Conservation (phyloP, 148 eudicot species). For the Chenopodium formosanum region DNA sequence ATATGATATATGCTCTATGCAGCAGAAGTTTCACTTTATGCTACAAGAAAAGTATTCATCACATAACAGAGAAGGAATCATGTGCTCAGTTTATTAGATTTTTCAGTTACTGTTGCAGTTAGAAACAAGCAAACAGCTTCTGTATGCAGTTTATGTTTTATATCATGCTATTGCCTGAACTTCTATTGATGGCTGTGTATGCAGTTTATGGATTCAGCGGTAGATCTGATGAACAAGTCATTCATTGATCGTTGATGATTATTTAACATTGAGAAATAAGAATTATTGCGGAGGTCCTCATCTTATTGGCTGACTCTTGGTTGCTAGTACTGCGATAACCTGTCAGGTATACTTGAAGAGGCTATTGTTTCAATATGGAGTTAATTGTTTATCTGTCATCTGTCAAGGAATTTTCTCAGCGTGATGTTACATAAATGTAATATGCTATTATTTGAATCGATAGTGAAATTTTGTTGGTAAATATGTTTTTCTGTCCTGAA, state of each 20-base stretch:
- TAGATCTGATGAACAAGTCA: constrained; percentile 75
- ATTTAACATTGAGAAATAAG: neutral
- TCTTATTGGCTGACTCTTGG: constrained; percentile 9
- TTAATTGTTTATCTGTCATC: neutral
- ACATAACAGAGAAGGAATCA: neutral
- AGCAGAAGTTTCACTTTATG: neutral
- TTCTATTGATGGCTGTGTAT: neutral
- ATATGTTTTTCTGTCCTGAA: neutral
- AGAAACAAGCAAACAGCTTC: no score
- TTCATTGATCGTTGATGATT: constrained; percentile 54
- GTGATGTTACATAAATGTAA: constrained; percentile 12
- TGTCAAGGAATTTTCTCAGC: constrained; percentile 16
- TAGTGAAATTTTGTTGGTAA: constrained; percentile 6
- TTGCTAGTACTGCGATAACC: constrained; percentile 9
- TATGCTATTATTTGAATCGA: neutral
- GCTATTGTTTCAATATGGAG: neutral
- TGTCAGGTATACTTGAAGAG: constrained; percentile 8
- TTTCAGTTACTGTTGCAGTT: no score
- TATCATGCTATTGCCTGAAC: neutral
- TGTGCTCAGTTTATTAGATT: neutral
- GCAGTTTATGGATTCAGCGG: constrained; percentile 95
- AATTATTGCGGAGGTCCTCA: neutral
- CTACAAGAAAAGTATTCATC: neutral
- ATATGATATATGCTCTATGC: neutral
- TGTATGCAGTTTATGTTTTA: neutral